Conservation (phyloP, 257 asterid species). For the Thymus quinquecostatus region DNA sequence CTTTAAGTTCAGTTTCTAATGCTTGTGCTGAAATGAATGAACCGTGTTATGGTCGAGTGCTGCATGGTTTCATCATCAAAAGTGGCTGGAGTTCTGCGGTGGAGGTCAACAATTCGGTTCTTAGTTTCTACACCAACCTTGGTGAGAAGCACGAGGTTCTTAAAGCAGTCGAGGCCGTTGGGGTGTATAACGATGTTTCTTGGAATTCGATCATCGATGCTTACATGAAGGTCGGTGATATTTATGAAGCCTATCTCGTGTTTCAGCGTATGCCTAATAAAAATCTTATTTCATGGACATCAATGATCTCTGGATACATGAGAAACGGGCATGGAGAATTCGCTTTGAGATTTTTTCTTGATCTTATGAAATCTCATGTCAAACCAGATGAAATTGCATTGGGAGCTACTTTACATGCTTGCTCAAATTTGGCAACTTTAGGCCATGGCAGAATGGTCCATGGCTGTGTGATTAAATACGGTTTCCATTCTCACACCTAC, state of each 20-base stretch:
- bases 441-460: conserved; percentile 57
- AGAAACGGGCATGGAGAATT: conserved; percentile 57
- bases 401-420: conserved; percentile 76
- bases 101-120: conserved; percentile 70
- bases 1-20: conserved; percentile 62
- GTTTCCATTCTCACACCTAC: conserved; percentile 50
- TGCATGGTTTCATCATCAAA: conserved; percentile 52
- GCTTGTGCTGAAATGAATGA: conserved; percentile 53
- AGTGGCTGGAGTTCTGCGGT: conserved; percentile 67
- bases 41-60: conserved; percentile 40
- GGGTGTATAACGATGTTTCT: conserved; percentile 48
- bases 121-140: conserved; percentile 54
- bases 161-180: conserved; percentile 43
- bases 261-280: conserved; percentile 49
- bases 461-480: conserved; percentile 45
- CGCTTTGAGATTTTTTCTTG: conserved; percentile 48
- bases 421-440: conserved; percentile 54
- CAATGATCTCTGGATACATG: conserved; percentile 62
- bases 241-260: conserved; percentile 42
- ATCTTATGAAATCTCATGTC: conserved; percentile 41
- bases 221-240: conserved; percentile 66
- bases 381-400: conserved; percentile 62
- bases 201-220: conserved; percentile 72
- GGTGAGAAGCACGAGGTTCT: conserved; percentile 52
- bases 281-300: conserved; percentile 72